A percentile compares a stretch with the other conserved stretches of the same genome.
Conservation (phyloP, 495 filamentous ascomycete genomes). For the Trichodelitschia bisporula region DNA sequence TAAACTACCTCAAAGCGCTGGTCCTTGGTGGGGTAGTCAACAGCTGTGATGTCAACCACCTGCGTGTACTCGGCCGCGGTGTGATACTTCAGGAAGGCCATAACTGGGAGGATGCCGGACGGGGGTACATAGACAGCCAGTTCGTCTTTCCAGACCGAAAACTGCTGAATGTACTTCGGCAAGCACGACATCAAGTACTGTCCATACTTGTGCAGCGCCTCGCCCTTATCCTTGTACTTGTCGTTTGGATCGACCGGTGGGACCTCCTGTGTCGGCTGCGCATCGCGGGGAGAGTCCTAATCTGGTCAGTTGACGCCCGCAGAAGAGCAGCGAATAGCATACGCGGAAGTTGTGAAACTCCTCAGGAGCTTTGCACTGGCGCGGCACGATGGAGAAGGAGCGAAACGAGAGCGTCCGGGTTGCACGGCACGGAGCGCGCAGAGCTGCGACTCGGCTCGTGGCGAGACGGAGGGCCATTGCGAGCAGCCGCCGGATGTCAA, state of each 20-base stretch:
- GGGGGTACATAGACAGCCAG: conserved; percentile 82
- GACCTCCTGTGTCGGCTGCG: no score
- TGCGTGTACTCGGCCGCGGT: conserved; percentile 92
- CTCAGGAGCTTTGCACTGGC: no score
- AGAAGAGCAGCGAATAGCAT: no score
- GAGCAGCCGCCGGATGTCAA: no score
- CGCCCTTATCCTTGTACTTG: conserved; percentile 66
- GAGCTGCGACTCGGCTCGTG: no score
- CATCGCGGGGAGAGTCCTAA: no score
- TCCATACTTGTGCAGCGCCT: conserved; percentile 75
- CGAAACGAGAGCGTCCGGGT: no score
- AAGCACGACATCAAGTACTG: conserved; percentile 90
- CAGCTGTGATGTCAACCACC: conserved; percentile 72
- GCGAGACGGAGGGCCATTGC: no score
- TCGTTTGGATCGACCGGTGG: conserved; percentile 80
- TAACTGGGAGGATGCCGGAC: conserved; percentile 64
- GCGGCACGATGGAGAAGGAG: no score
- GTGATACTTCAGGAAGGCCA: conserved; percentile 92
- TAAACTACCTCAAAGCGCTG: conserved; percentile 97
- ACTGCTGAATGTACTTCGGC: conserved; percentile 92
- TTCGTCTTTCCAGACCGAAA: conserved; percentile 96
- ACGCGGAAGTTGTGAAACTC: no score
- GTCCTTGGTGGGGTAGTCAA: conserved; percentile 85
- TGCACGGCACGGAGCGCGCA: no score
- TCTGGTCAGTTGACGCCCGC: no score